A percentile compares a stretch with the other conserved stretches of the same genome.
Conservation (phyloP, 148 eudicot genomes). For the Cornus suecica region DNA sequence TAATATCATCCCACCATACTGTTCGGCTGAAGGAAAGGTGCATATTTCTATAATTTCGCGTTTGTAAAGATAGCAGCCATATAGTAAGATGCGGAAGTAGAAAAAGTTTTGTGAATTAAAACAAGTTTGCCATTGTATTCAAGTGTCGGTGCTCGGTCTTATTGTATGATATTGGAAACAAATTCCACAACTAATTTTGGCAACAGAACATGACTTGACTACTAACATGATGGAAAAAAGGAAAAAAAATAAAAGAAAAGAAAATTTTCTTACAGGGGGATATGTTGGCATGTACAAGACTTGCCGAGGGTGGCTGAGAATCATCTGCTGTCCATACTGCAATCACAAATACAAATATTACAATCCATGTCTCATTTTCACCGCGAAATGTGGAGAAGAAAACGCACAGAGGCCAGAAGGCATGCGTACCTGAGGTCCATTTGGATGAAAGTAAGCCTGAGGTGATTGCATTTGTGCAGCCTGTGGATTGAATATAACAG, state of each 20-base stretch:
- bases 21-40: background rate
- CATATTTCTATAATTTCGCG: background rate
- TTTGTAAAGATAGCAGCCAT: background rate
- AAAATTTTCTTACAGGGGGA: constrained; percentile 62
- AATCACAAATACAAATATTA: constrained; percentile 6
- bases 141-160: background rate
- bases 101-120: background rate
- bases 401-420: background rate
- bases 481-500: constrained; percentile 73
- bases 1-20: background rate
- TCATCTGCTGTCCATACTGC: constrained; percentile 96
- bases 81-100: background rate
- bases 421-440: constrained; percentile 72
- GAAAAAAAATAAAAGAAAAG: background rate
- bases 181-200: background rate
- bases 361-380: background rate
- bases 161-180: background rate
- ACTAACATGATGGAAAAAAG: background rate
- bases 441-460: constrained; percentile 70
- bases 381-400: background rate
- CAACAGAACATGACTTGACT: background rate
- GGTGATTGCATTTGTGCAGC: constrained; percentile 67
- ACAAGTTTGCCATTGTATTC: background rate
- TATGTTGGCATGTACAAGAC: constrained; percentile 86
- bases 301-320: constrained; percentile 83